Evolutionary conservation across 306 rosid species (phyloP), one percentile per base, ranked within the genome.

Genomic region (Hippophae tibetana): DNA sequence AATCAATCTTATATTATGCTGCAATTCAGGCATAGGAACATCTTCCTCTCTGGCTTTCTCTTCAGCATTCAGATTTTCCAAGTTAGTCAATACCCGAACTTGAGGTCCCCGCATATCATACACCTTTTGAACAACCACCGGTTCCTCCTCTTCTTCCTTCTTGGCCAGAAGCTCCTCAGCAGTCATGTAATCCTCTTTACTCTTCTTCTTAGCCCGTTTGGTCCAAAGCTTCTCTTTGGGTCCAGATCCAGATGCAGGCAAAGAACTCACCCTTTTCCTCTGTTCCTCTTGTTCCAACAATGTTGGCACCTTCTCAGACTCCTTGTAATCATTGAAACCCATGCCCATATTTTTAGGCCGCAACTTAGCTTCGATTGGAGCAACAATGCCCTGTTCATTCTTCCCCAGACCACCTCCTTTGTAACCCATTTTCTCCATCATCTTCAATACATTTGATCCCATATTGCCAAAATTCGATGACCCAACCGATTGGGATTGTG

Each of bases 371-470:
- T 88, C 86, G 26, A 88, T 74, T 0, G 99, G 96, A 14, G 84
- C 72, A 31, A 85, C 54, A 69, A 92, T 92, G 49, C 99, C 99
- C 53, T 92, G 96, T 75, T 77, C 69, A 56, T 88, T 85, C 80
- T 73, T 85, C 41, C 99, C 99, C 62, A 92, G 96, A 43, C 96
- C 99, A 8, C 95, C 99, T 54, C 99, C 96, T 78, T 70, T 83
- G 73, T 92, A 92, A 9, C 99, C 99, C 99, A 92, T 92, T 57
- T 80, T 88, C 79, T 76, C 82, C 68, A 88, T 75, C 66, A 92
- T 63, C 81, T 78, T 85, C 86, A 82, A 45, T 38, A 96, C 96
- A 45, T 31, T 31, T 31, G 38, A 31, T 31, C 38, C 38, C 42
- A 78, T 82, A 69, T 61, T 70, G 13, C 57, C 70, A 51, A n/a